Evolutionary conservation across 2,329 filamentous ascomycete species (phyloP).

Genomic region (Blumeria hordei): DNA sequence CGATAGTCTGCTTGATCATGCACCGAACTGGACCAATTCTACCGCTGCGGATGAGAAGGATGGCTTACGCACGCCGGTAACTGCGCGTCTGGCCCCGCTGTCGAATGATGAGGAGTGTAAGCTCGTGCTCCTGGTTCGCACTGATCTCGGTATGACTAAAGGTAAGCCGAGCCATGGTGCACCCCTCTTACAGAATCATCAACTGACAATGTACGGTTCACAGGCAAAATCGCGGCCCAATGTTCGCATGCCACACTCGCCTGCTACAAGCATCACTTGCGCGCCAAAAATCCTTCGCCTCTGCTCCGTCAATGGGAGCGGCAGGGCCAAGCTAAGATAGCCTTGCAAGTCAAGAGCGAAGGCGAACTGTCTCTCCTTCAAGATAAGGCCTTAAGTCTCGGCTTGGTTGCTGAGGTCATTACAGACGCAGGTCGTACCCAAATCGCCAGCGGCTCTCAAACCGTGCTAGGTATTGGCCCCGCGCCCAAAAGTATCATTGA

Average conservation of each 20-base stretch:
- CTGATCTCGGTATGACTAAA: constrained; percentile 92
- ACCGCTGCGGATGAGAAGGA: constrained; percentile 32
- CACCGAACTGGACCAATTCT: constrained; percentile 41
- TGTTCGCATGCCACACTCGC: constrained; percentile 89
- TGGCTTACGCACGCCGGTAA: constrained; percentile 24
- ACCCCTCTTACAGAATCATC: not conserved
- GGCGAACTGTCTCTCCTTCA: constrained; percentile 54
- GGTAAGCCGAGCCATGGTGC: constrained; percentile 26
- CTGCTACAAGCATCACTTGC: constrained; percentile 69
- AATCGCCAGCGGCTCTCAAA: constrained; percentile 80
- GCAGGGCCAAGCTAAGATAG: constrained; percentile 77
- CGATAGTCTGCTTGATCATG: constrained; percentile 35
- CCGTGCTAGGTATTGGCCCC: constrained; percentile 63
- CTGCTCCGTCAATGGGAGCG: constrained; percentile 69
- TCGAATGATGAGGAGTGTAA: constrained; percentile 61
- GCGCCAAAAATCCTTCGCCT: constrained; percentile 26
- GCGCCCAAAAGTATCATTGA: constrained; percentile 75
- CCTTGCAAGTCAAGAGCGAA: constrained; percentile 67
- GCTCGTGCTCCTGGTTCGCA: constrained; percentile 73
- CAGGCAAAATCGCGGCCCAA: constrained; percentile 93
- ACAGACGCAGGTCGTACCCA: constrained; percentile 92
- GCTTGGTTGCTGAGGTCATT: constrained; percentile 72
- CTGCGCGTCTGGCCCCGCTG: constrained; percentile 17
- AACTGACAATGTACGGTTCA: not conserved
- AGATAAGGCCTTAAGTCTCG: constrained; percentile 58